phyloP scores from a whole-genome alignment of 352 stramenopile species.

The Thraustochytrium striatum region DNA sequence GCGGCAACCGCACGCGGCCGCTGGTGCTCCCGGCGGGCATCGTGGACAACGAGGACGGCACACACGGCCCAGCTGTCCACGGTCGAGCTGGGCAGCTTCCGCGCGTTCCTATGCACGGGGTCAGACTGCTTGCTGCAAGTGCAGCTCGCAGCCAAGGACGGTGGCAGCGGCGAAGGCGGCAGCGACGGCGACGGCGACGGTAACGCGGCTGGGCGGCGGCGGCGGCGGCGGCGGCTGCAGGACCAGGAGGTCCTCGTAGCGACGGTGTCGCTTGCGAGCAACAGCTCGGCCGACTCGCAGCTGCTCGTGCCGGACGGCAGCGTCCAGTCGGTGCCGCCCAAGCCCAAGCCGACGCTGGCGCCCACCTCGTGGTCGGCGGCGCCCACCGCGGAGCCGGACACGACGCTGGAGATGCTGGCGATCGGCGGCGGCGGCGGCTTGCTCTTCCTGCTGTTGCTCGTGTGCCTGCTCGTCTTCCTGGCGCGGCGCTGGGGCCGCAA shows the following conservation, averaged over 20 bases:
- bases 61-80: background rate
- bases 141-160: background rate
- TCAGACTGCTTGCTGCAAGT: background rate
- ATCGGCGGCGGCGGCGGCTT: background rate
- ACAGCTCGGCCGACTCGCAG: background rate
- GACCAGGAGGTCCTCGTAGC: background rate
- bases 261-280: background rate
- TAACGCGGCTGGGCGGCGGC: too few species aligned
- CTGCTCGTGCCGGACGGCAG: constrained; percentile 1
- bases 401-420: background rate
- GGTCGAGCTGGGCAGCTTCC: background rate
- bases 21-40: background rate
- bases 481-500: too few species aligned
- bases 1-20: background rate
- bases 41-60: constrained; percentile 35
- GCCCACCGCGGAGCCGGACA: background rate
- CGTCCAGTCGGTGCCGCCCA: background rate
- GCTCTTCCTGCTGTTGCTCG: background rate
- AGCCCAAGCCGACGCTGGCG: background rate
- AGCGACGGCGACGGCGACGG: too few species aligned
- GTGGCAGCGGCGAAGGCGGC: background rate
- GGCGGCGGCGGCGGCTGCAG: too few species aligned
- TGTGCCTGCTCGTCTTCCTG: constrained; percentile 1
- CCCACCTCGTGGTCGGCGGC: background rate
- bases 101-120: background rate